Conservation (phyloP, 257 asterid genomes). For the Coffea eugenioides region DNA sequence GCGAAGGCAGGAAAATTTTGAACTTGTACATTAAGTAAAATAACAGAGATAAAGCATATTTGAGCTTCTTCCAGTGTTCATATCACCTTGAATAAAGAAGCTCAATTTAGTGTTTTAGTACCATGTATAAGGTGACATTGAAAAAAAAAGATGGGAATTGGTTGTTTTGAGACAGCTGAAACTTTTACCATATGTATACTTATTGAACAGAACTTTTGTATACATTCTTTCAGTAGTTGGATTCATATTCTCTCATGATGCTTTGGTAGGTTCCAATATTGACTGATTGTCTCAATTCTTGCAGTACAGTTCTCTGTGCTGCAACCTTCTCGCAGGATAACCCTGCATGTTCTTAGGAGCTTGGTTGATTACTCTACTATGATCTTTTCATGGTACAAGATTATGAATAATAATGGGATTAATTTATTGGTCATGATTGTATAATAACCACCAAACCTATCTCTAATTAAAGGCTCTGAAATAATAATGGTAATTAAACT, state of each 20-base stretch:
- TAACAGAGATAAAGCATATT: conserved; percentile 2
- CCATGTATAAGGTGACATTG: background rate
- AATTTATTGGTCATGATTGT: background rate
- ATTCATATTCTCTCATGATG: background rate
- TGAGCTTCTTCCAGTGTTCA: conserved; percentile 12
- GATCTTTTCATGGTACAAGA: too few relatives aligned
- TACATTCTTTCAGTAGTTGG: background rate
- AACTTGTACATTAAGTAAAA: conserved; percentile 17
- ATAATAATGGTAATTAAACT: too few relatives aligned
- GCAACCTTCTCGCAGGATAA: too few relatives aligned
- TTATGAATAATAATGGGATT: too few relatives aligned
- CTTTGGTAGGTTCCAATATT: too few relatives aligned
- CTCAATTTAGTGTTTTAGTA: background rate
- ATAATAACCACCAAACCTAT: background rate
- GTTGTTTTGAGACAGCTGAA: background rate
- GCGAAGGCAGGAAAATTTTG: conserved; percentile 7
- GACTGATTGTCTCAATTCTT: background rate
- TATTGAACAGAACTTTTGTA: too few relatives aligned
- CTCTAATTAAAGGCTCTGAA: background rate
- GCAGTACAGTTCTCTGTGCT: background rate
- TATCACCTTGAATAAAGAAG: background rate
- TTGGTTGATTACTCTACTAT: too few relatives aligned
- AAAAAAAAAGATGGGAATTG: background rate
- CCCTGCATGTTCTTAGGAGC: too few relatives aligned
- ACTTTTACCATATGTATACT: too few relatives aligned